Evolutionary conservation across 73 alveolate genomes (phyloP).

Genomic region (Tetrahymena elliotti): DNA sequence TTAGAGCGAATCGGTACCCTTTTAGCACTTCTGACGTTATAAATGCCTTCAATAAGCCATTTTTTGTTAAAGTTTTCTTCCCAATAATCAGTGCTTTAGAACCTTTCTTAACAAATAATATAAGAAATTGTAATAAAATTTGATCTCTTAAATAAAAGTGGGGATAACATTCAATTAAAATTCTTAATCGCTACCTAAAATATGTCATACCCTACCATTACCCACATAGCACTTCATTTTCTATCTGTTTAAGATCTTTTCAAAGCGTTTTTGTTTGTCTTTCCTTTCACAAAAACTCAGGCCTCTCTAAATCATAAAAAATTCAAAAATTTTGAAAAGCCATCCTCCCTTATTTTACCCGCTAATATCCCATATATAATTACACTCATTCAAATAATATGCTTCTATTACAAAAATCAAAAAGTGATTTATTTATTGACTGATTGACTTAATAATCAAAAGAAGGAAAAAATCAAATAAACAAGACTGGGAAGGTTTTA

Average conservation of each 20-base stretch:
- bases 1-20: background rate
- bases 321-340: background rate
- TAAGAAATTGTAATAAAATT: background rate
- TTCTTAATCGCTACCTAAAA: background rate
- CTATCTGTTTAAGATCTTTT: background rate
- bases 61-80: background rate
- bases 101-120: background rate
- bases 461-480: background rate
- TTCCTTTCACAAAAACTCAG: background rate
- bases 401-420: background rate
- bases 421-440: too few species aligned
- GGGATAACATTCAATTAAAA: background rate
- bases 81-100: background rate
- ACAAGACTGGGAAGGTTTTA: background rate
- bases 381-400: background rate
- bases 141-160: background rate
- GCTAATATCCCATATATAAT: background rate
- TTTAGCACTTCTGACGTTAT: background rate
- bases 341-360: background rate
- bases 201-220: background rate
- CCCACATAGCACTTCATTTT: background rate
- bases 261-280: background rate
- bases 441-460: background rate
- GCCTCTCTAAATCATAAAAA: background rate
- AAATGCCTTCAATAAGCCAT: background rate